Conservation (phyloP, 345 rosid species). For the Melastoma malabathricum region DNA sequence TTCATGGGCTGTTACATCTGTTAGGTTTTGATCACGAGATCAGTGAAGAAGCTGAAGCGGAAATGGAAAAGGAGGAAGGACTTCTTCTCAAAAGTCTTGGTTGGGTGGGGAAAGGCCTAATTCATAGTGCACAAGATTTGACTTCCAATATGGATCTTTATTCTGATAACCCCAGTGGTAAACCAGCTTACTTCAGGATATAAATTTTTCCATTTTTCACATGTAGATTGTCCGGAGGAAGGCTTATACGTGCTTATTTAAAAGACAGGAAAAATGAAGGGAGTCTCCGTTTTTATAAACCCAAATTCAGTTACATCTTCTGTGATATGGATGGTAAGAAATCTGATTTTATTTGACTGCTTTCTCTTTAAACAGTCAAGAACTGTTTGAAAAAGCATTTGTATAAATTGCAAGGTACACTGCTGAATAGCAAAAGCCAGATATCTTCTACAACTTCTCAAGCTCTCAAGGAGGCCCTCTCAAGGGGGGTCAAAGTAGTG, state of each 20-base stretch:
- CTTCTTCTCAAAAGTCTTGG: slow-evolving; percentile 62
- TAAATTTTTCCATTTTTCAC: background rate
- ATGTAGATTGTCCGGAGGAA: slow-evolving; percentile 11
- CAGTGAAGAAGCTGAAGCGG: slow-evolving; percentile 82
- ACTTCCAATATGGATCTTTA: slow-evolving; percentile 20
- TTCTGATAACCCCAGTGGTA: slow-evolving; percentile 52
- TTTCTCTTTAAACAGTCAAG: slow-evolving; percentile 2
- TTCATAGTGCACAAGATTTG: slow-evolving; percentile 64
- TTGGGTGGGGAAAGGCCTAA: slow-evolving; percentile 93
- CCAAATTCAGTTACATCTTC: slow-evolving; percentile 90
- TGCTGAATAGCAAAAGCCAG: slow-evolving; percentile 71
- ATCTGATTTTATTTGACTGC: slow-evolving; percentile 6
- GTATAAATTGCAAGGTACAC: slow-evolving; percentile 40
- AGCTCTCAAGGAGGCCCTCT: slow-evolving; percentile 75
- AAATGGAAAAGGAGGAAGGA: slow-evolving; percentile 90
- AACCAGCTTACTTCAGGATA: slow-evolving; percentile 7
- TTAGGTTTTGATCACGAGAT: slow-evolving; percentile 96
- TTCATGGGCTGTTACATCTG: slow-evolving; percentile 87
- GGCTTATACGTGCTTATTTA: slow-evolving; percentile 30
- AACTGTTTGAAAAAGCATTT: slow-evolving; percentile 9
- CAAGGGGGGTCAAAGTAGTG: slow-evolving; percentile 83
- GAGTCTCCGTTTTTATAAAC: slow-evolving; percentile 68
- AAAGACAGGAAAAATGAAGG: slow-evolving; percentile 92
- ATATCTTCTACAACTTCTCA: slow-evolving; percentile 50
- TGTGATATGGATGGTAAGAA: slow-evolving; percentile 95